Evolutionary conservation across 2,329 filamentous ascomycete species (phyloP).

Genomic region (Neofusicoccum umdonicola): DNA sequence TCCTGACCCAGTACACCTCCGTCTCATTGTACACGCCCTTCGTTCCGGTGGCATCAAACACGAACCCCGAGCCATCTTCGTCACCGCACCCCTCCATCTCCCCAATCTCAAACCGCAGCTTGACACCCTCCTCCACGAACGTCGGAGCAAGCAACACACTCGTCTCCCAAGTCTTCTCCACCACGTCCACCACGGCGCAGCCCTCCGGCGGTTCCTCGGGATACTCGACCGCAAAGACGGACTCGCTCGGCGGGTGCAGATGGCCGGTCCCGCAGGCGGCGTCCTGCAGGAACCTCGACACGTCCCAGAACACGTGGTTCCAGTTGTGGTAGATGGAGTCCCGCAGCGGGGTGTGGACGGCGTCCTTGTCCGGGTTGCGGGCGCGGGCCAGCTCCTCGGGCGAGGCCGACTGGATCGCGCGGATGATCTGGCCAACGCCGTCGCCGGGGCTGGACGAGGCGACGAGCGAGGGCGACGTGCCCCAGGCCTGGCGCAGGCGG

Average conservation of each 20-base stretch:
- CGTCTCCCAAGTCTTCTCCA: neutral
- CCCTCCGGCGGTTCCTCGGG: neutral
- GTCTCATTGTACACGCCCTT: neutral
- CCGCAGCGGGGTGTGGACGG: neutral
- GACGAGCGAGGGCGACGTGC: neutral
- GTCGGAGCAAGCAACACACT: neutral
- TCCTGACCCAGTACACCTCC: neutral
- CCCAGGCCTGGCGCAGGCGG: neutral
- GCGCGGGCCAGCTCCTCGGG: neutral
- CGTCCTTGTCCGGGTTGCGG: neutral
- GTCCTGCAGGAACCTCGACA: neutral
- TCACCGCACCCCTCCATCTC: neutral
- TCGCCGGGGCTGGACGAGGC: neutral
- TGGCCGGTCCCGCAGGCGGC: neutral
- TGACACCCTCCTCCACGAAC: neutral
- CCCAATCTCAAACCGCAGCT: neutral
- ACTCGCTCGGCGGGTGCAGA: neutral
- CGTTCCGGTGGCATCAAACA: neutral
- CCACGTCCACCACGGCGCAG: neutral
- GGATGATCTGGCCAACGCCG: neutral
- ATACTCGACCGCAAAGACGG: neutral
- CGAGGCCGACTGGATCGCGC: neutral
- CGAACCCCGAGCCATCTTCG: neutral
- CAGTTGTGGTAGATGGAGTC: neutral
- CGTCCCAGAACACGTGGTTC: slow-evolving; percentile 9